phyloP scores from a whole-genome alignment of 768 basidiomycete species.

The Heimioporus sp. region DNA sequence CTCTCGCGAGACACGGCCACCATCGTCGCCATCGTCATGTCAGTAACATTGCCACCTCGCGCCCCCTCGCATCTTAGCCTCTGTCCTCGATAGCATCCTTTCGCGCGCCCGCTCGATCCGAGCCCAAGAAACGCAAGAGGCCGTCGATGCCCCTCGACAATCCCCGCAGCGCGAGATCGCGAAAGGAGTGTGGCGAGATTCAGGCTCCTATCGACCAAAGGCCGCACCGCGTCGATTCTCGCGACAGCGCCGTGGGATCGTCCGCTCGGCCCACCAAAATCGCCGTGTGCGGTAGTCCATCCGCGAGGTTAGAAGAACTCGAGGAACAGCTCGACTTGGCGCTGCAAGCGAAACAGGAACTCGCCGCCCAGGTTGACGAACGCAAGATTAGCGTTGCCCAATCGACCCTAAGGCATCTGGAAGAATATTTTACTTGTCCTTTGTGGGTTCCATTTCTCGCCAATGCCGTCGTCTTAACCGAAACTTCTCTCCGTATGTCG shows the following conservation, averaged over 20 bases:
- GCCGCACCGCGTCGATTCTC: background rate
- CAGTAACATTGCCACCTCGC: conserved; percentile 6
- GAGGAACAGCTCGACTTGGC: conserved; percentile 40
- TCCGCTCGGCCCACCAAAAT: background rate
- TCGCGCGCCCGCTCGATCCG: background rate
- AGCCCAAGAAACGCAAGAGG: conserved; percentile 10
- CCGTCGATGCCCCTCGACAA: background rate
- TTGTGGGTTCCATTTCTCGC: conserved; percentile 42
- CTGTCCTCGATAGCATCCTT: conserved; percentile 7
- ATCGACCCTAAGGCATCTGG: conserved; percentile 49
- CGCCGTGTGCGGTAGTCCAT: conserved; percentile 32
- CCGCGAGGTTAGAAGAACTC: conserved; percentile 39
- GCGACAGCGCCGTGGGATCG: background rate
- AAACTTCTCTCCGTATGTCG: conserved; percentile 7
- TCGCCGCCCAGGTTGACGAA: conserved; percentile 39
- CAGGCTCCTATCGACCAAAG: conserved; percentile 1
- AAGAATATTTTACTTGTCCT: conserved; percentile 64
- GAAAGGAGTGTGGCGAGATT: conserved; percentile 13
- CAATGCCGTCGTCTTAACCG: conserved; percentile 6
- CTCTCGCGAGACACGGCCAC: background rate
- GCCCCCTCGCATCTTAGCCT: background rate
- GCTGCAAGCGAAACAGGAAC: conserved; percentile 42
- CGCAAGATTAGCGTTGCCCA: conserved; percentile 31
- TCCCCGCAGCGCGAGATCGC: conserved; percentile 4
- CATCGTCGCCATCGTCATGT: conserved; percentile 9